Evolutionary conservation across 371 early-diverging fungal species (phyloP).

Genomic region (Mucor velutinosus): DNA sequence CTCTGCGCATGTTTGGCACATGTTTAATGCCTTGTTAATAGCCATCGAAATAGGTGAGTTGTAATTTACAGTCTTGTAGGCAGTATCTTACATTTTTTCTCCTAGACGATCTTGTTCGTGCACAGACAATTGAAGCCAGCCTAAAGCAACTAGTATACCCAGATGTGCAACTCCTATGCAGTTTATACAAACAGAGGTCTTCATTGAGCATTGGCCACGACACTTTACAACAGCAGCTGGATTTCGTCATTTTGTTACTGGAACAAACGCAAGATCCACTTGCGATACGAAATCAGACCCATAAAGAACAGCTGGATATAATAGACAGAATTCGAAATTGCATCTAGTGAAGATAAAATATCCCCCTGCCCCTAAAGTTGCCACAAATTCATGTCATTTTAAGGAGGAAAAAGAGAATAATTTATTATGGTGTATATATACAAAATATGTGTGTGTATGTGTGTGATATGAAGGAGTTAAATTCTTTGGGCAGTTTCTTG

Average conservation of each 20-base stretch:
- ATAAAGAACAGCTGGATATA: slow-evolving; percentile 7
- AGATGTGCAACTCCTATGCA: slow-evolving; percentile 17
- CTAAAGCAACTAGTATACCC: slow-evolving; percentile 7
- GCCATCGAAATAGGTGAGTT: slow-evolving; percentile 30
- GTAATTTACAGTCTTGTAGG: not conserved
- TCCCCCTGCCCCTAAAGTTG: not conserved
- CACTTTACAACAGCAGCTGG: not conserved
- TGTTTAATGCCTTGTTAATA: slow-evolving; percentile 25
- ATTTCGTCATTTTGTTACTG: slow-evolving; percentile 7
- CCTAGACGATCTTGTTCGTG: slow-evolving; percentile 34
- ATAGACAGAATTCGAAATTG: slow-evolving; percentile 7
- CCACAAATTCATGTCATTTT: not conserved
- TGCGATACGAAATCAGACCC: slow-evolving; percentile 8
- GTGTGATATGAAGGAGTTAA: slow-evolving; percentile 5
- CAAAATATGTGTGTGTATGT: not conserved
- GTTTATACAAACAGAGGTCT: slow-evolving; percentile 2
- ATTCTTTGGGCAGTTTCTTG: slow-evolving; percentile 18
- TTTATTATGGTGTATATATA: not conserved
- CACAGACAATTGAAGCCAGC: slow-evolving; percentile 8
- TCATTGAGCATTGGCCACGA: not conserved
- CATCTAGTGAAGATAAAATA: slow-evolving; percentile 3
- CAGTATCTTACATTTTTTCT: not conserved
- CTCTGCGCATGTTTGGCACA: slow-evolving; percentile 9
- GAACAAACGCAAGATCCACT: slow-evolving; percentile 9
- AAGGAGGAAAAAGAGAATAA: not conserved